Evolutionary conservation across 106 monocot species (phyloP).

Genomic region (Acanthochlamys bracteata): DNA sequence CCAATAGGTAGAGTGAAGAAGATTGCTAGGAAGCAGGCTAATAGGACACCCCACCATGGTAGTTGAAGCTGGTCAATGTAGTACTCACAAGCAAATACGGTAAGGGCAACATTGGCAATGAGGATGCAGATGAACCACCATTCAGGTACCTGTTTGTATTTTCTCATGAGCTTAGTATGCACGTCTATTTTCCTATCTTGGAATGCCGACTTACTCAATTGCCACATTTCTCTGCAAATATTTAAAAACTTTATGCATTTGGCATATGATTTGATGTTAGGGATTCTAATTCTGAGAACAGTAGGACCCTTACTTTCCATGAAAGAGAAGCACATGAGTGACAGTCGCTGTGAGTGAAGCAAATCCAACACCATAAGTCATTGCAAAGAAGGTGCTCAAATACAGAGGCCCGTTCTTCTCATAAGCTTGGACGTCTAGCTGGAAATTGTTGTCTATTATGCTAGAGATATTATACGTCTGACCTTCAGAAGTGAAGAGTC

Average conservation of each 20-base stretch:
- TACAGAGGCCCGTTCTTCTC: constrained; percentile 59
- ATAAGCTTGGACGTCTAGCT: constrained; percentile 60
- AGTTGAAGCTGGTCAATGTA: constrained; percentile 87
- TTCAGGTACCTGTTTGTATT: constrained; percentile 74
- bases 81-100: constrained; percentile 65
- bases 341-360: constrained; percentile 71
- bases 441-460: constrained; percentile 55
- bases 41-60: constrained; percentile 90
- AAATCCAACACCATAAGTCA: constrained; percentile 79
- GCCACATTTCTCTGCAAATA: constrained; percentile 77
- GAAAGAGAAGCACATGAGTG: constrained; percentile 66
- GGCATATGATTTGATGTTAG: too few species aligned
- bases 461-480: constrained; percentile 56
- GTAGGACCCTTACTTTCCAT: constrained; percentile 52
- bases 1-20: constrained; percentile 85
- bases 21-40: constrained; percentile 52
- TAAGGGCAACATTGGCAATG: constrained; percentile 46
- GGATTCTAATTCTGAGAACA: background rate
- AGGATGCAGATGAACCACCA: constrained; percentile 89
- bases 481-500: constrained; percentile 41
- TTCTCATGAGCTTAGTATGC: constrained; percentile 86
- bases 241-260: too few species aligned
- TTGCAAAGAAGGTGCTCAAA: constrained; percentile 68
- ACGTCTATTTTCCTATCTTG: constrained; percentile 64
- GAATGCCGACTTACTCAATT: constrained; percentile 66